Conservation (phyloP, 2,329 filamentous ascomycete species). For the Diatrype stigma region DNA sequence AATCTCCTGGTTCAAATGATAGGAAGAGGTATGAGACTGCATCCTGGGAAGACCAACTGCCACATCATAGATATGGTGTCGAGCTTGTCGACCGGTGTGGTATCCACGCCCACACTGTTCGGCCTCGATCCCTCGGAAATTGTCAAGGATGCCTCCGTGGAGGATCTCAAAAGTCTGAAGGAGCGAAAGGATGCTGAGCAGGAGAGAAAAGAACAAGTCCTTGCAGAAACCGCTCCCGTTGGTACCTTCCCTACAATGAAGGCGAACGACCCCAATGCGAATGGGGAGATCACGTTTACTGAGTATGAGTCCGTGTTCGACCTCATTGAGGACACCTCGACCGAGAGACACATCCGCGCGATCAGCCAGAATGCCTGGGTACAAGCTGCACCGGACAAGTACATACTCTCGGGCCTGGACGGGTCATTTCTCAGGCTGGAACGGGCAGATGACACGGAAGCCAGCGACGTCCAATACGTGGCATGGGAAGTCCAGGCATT, state of each 20-base stretch:
- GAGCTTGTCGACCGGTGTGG: conserved; percentile 75
- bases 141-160: conserved; percentile 60
- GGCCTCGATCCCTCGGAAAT: conserved; percentile 82
- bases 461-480: conserved; percentile 29
- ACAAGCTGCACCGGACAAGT: conserved; percentile 64
- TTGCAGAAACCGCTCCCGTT: neutral
- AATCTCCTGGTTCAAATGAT: conserved; percentile 98
- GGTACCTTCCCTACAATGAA: too few species aligned
- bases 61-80: conserved; percentile 97
- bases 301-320: conserved; percentile 93
- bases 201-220: conserved; percentile 23
- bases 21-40: conserved; percentile 82
- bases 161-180: conserved; percentile 56
- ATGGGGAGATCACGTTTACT: conserved; percentile 66
- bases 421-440: conserved; percentile 59
- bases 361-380: conserved; percentile 82
- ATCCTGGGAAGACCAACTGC: conserved; percentile 78
- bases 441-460: conserved; percentile 29
- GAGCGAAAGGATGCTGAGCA: conserved; percentile 42
- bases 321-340: conserved; percentile 75
- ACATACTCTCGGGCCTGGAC: conserved; percentile 62
- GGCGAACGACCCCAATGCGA: conserved; percentile 9
- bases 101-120: conserved; percentile 88
- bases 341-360: conserved; percentile 72
- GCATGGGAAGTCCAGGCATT: conserved; percentile 47